These are phyloP conservation scores for Tolypocladium tundrense DNA, from an alignment of 2,329 filamentous ascomycete genomes.

Conservation along the genomic window DNA sequence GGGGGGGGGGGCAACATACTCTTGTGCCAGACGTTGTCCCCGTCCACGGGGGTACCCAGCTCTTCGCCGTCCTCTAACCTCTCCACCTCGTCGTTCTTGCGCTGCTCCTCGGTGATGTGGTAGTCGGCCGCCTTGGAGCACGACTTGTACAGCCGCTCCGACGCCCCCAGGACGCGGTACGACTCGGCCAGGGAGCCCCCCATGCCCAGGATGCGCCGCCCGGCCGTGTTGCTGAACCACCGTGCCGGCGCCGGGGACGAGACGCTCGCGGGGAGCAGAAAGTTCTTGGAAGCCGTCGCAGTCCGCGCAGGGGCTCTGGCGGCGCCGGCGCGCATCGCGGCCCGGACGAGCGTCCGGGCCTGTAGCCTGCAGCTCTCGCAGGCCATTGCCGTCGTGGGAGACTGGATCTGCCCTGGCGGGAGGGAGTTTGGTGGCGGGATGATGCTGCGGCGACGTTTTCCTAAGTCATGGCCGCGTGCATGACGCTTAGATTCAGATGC, in stretches of 20 bases:
- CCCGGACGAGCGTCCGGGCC: slow-evolving; percentile 28
- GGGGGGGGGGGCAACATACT: slow-evolving; percentile 42
- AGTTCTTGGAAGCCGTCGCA: neutral
- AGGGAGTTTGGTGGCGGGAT: neutral
- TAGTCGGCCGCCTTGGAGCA: slow-evolving; percentile 69
- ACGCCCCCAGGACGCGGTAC: slow-evolving; percentile 72
- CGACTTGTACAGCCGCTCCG: slow-evolving; percentile 66
- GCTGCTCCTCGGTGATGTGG: slow-evolving; percentile 55
- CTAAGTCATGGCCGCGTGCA: neutral
- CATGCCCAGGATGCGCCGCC: slow-evolving; percentile 22
- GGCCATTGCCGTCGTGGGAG: slow-evolving; percentile 25
- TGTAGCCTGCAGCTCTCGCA: slow-evolving; percentile 38
- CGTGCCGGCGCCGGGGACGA: slow-evolving; percentile 12
- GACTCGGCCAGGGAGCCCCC: slow-evolving; percentile 25
- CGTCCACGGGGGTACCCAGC: slow-evolving; percentile 42
- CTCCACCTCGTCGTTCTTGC: slow-evolving; percentile 56
- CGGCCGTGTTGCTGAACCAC: slow-evolving; percentile 24
- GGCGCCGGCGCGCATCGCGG: slow-evolving; percentile 18
- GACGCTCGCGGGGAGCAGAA: neutral
- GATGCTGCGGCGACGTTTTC: neutral
- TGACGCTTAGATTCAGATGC: neutral
- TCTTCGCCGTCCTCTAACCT: slow-evolving; percentile 73
- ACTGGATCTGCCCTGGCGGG: neutral
- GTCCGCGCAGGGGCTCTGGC: slow-evolving; percentile 14
- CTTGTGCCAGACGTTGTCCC: slow-evolving; percentile 55